A percentile compares a stretch with the other conserved stretches of the same genome.
Evolutionary conservation across 2,329 filamentous ascomycete genomes (phyloP).

Genomic region (Teratosphaeria destructans): DNA sequence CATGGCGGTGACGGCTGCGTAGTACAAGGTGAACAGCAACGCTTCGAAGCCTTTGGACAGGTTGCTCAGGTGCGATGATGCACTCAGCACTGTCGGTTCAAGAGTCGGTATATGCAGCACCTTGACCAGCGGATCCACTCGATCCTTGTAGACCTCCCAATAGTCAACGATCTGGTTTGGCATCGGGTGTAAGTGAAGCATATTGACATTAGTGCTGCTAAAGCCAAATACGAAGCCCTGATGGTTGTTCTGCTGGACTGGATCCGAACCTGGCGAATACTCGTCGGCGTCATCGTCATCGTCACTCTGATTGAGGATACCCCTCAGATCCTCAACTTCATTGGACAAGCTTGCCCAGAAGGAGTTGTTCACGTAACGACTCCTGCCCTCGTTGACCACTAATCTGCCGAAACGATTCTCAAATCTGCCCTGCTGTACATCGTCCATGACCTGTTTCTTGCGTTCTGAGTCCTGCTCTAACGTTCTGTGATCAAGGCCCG

Average conservation of each 20-base stretch:
- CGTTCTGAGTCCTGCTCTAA: constrained; percentile 1
- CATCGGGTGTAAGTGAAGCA: constrained; percentile 54
- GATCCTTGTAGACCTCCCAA: constrained; percentile 62
- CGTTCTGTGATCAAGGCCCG: not conserved
- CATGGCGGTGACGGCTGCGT: constrained; percentile 46
- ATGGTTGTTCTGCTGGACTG: constrained; percentile 37
- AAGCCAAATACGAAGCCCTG: constrained; percentile 66
- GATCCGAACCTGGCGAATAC: constrained; percentile 27
- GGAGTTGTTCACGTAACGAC: constrained; percentile 63
- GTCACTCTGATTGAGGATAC: constrained; percentile 51
- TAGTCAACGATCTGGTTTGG: constrained; percentile 55
- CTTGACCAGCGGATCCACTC: constrained; percentile 63
- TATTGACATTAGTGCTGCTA: constrained; percentile 58
- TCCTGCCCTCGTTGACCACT: constrained; percentile 60
- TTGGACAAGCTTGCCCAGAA: constrained; percentile 67
- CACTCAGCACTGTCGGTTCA: constrained; percentile 50
- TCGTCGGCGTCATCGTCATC: constrained; percentile 47
- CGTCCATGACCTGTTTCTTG: constrained; percentile 19
- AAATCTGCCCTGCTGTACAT: constrained; percentile 17
- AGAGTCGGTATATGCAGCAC: constrained; percentile 60
- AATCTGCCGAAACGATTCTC: constrained; percentile 52
- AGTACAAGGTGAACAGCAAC: constrained; percentile 53
- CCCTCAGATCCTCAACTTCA: constrained; percentile 56
- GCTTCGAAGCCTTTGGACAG: constrained; percentile 49
- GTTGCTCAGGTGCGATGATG: constrained; percentile 48